phyloP scores from a whole-genome alignment of 768 basidiomycete genomes.

The Lentinula sp. region DNA sequence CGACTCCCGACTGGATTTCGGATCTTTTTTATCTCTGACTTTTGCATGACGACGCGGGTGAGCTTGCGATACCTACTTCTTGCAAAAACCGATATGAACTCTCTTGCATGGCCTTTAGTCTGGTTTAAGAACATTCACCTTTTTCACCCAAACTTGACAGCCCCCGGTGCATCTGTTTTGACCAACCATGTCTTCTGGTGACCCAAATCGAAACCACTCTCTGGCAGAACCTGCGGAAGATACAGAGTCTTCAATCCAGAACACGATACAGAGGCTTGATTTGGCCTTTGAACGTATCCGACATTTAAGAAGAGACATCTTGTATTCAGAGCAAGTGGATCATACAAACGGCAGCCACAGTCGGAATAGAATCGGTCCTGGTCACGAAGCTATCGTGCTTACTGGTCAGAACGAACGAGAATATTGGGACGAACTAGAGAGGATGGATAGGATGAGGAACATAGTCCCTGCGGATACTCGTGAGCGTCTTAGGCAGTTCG shows the following conservation, averaged over 20 bases:
- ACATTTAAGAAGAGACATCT: constrained; percentile 46
- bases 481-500: constrained; percentile 8
- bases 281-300: constrained; percentile 50
- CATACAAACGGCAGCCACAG: constrained; percentile 19
- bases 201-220: not conserved
- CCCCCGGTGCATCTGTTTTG: not conserved
- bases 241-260: constrained; percentile 21
- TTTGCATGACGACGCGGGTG: not conserved
- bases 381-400: constrained; percentile 31
- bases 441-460: constrained; percentile 3
- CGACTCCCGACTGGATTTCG: not conserved
- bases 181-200: not conserved
- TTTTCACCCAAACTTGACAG: not conserved
- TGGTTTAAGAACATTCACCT: not conserved
- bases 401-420: constrained; percentile 14
- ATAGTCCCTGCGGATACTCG: constrained; percentile 6
- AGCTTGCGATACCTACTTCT: not conserved
- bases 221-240: constrained; percentile 9
- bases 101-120: not conserved
- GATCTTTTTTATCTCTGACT: not conserved
- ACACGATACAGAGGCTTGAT: constrained; percentile 41
- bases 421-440: not conserved
- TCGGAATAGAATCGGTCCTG: constrained; percentile 29
- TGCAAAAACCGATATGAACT: not conserved
- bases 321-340: constrained; percentile 25